These are phyloP conservation scores for Colletotrichum sublineola DNA, from an alignment of 2,329 filamentous ascomycete species.

Conservation along the genomic window DNA sequence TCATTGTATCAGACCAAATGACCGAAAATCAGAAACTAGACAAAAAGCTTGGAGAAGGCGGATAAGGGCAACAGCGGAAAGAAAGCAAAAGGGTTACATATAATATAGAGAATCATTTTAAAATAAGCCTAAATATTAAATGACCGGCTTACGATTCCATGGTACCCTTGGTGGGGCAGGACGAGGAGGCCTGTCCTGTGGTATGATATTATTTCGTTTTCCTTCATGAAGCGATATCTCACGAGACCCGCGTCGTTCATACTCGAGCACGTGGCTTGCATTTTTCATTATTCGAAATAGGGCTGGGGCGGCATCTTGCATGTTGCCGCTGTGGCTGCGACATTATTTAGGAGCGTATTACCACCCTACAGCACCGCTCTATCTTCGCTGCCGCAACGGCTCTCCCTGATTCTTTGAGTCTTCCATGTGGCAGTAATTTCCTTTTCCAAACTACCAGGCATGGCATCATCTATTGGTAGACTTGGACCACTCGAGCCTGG, in stretches of 20 bases:
- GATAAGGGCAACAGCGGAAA: no score
- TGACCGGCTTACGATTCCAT: background rate
- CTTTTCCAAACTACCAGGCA: background rate
- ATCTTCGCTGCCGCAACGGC: slow-evolving; percentile 2
- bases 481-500: background rate
- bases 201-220: background rate
- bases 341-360: slow-evolving; percentile 1
- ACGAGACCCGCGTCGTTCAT: background rate
- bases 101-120: background rate
- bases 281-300: slow-evolving; percentile 12
- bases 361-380: slow-evolving; percentile 11
- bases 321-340: background rate
- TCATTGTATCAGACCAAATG: slow-evolving; percentile 17
- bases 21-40: background rate
- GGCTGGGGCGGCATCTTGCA: slow-evolving; percentile 20
- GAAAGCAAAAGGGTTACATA: background rate
- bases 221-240: background rate
- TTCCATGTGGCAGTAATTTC: slow-evolving; percentile 9
- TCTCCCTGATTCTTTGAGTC: slow-evolving; percentile 22
- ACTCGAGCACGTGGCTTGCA: background rate
- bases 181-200: slow-evolving; percentile 9
- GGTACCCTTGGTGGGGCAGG: slow-evolving; percentile 11
- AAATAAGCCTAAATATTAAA: slow-evolving; percentile 9
- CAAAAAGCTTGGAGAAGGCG: background rate
- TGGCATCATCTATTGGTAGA: slow-evolving; percentile 1